Evolutionary conservation across 2,329 filamentous ascomycete species (phyloP).

Genomic region (Venturia aucupariae): DNA sequence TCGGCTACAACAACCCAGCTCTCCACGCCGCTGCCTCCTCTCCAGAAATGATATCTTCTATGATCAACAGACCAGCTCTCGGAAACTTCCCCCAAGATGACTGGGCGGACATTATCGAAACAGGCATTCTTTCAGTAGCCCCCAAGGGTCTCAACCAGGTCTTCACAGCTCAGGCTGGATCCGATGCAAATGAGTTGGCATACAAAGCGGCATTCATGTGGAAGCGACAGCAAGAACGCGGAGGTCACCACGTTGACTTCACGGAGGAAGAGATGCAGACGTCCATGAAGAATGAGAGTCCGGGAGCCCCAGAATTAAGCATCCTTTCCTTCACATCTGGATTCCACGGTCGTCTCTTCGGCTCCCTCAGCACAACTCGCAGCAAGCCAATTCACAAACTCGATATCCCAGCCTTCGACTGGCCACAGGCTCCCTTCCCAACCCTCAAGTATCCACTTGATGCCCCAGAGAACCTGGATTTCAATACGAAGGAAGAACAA

Average conservation of each 20-base stretch:
- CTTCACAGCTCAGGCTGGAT: constrained; percentile 82
- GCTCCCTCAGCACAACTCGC: constrained; percentile 76
- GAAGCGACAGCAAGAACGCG: constrained; percentile 71
- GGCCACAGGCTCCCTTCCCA: constrained; percentile 86
- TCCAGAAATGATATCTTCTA: constrained; percentile 66
- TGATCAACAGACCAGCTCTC: constrained; percentile 83
- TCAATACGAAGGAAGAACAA: constrained; percentile 75
- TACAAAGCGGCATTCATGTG: constrained; percentile 97
- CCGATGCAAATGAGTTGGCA: constrained; percentile 87
- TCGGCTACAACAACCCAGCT: constrained; percentile 84
- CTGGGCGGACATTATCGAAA: constrained; percentile 71
- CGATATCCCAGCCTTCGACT: constrained; percentile 90
- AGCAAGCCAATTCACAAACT: constrained; percentile 93
- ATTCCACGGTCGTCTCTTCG: constrained; percentile 88
- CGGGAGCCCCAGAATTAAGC: constrained; percentile 68
- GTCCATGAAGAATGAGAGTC: constrained; percentile 72
- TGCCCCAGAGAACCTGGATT: constrained; percentile 52
- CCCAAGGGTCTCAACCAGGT: constrained; percentile 80
- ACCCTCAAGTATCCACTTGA: constrained; percentile 78
- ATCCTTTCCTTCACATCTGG: constrained; percentile 82
- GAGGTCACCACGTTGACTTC: constrained; percentile 69
- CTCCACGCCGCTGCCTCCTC: constrained; percentile 62
- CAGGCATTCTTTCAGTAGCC: constrained; percentile 71
- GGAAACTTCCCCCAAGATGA: constrained; percentile 85
- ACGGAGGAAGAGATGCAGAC: constrained; percentile 64